Base-by-base conservation (phyloP, 2,329 filamentous ascomycete genomes). In the Fusarium annulatum region DNA sequence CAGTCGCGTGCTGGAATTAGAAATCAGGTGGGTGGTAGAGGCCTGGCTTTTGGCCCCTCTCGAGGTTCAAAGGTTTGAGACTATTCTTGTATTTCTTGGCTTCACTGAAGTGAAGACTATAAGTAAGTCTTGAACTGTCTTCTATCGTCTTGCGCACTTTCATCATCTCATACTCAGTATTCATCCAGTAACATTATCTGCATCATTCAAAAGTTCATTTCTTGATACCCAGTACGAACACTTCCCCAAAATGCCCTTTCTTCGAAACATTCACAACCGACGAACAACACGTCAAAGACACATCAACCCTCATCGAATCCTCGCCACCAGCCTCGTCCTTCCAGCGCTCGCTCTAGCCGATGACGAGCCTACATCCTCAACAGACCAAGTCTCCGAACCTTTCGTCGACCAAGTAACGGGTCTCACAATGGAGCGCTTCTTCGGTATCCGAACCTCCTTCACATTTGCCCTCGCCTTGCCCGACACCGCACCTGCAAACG, bases 401-500 rank as follows among this genome's bases (percentile, higher is more conserved):
- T 67, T 67, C 5, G 62, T 67, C 5, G 64, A 67, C 3, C 62
- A 67, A 41, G 52, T 67, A 12, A 67, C 64, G 6, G 64, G 64
- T 5, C 64, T 67, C n/a, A 67, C 62, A 9, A 67, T 67, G 64
- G 64, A 67, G 19, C 64, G 64, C 7, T 67, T 67, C n/a, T 9
- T 67, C 3, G 64, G 39, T 1, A 1, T 4, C 9, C 34, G 34
- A 12, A 67, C 64, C 0, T 67, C 62, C 2, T 67, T 67, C 14
- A 7, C 62, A 0, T 67, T 67, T 2, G 43, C 64, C 1, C 23
- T 67, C 3, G 62, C 62, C 3, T 16, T 67, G 0, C 52, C 64
- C 2, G 39, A 67, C 0, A 5, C 62, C 2, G 19, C 64, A 4
- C 11, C 45, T 0, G 23, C 39, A 1, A 67, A 67, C 5, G 42